Evolutionary conservation across 208 protist genomes (phyloP).

Genomic region (Acanthamoeba castellanii): DNA sequence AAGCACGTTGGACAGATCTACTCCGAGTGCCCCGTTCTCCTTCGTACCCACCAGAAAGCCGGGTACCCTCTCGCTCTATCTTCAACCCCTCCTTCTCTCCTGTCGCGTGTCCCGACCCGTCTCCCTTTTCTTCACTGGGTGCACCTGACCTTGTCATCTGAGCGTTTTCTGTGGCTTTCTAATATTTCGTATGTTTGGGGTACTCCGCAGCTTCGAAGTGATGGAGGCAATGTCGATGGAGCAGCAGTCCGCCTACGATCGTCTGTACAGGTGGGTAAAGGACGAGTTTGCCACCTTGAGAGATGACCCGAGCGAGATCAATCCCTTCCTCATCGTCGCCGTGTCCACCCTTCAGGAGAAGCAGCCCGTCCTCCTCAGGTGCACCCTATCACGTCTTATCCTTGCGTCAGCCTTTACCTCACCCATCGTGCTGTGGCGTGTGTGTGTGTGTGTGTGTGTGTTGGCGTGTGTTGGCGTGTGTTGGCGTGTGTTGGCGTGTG

Average conservation of each 20-base stretch:
- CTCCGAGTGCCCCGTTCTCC: constrained; percentile 43
- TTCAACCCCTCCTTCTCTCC: neutral
- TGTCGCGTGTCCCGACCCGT: too few relatives aligned
- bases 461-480: constrained; percentile 8
- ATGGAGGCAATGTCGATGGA: constrained; percentile 81
- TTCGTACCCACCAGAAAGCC: constrained; percentile 48
- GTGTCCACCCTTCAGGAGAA: constrained; percentile 38
- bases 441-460: too few relatives aligned
- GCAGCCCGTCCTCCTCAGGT: constrained; percentile 55
- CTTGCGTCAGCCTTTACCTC: neutral
- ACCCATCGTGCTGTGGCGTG: too few relatives aligned
- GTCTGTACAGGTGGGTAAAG: constrained; percentile 85
- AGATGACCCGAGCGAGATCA: constrained; percentile 34
- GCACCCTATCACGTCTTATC: neutral
- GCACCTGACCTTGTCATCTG: too few relatives aligned
- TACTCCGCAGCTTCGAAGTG: constrained; percentile 77
- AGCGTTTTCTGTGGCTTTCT: too few relatives aligned
- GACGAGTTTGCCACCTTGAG: constrained; percentile 67
- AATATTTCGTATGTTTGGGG: too few relatives aligned
- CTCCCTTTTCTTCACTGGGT: neutral
- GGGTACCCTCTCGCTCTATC: neutral
- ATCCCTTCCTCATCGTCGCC: constrained; percentile 42
- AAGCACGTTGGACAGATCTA: constrained; percentile 39
- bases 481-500: too few relatives aligned
- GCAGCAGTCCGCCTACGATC: constrained; percentile 86